A percentile compares a stretch with the other conserved stretches of the same genome.
Conservation (phyloP, 2,329 filamentous ascomycete genomes). For the Shiraia sp. region DNA sequence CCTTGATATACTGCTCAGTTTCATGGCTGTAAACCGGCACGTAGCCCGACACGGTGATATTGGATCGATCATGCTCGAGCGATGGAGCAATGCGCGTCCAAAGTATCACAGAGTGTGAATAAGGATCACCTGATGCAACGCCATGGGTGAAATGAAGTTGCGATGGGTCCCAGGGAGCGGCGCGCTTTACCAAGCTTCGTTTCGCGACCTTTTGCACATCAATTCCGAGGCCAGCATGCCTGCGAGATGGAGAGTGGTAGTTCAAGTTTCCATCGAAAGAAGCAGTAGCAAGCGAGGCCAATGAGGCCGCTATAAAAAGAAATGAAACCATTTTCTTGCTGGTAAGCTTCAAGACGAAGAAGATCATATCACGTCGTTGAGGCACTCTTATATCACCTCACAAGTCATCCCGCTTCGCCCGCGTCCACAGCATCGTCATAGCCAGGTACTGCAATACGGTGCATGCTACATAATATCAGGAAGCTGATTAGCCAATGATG, state of each 20-base stretch:
- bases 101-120: constrained; percentile 45
- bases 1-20: constrained; percentile 56
- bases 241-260: constrained; percentile 66
- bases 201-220: constrained; percentile 63
- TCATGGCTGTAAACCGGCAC: constrained; percentile 59
- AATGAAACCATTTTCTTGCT: constrained; percentile 13
- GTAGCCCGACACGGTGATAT: constrained; percentile 59
- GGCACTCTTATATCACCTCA: constrained; percentile 2
- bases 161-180: constrained; percentile 44
- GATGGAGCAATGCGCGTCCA: constrained; percentile 45
- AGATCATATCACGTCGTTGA: background rate
- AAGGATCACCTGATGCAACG: constrained; percentile 52
- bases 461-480: background rate
- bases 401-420: background rate
- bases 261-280: constrained; percentile 59
- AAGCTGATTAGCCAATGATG: constrained; percentile 5
- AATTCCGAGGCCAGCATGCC: constrained; percentile 66
- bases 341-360: background rate
- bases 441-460: background rate
- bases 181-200: constrained; percentile 45
- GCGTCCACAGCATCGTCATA: background rate
- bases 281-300: constrained; percentile 20
- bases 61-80: constrained; percentile 46
- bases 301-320: constrained; percentile 16
- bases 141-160: constrained; percentile 49